Evolutionary conservation across 805 yeast genomes (phyloP).

Genomic region (Candida caryicola): DNA sequence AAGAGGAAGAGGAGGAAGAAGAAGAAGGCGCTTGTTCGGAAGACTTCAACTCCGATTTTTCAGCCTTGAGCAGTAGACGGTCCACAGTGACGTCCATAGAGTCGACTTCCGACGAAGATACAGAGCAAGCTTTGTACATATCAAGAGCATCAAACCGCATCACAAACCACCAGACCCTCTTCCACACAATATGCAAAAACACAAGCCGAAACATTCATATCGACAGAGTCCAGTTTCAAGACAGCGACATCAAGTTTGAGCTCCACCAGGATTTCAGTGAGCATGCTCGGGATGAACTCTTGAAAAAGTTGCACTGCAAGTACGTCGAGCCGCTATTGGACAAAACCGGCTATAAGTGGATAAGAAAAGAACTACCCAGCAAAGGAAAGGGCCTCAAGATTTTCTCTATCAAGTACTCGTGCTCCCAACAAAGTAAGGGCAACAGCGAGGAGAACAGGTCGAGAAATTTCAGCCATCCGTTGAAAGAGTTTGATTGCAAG

Average conservation of each 20-base stretch:
- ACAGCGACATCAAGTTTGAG: not conserved
- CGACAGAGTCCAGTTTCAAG: not conserved
- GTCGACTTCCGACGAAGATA: not conserved
- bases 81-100: slow-evolving; percentile 2
- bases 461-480: slow-evolving; percentile 9
- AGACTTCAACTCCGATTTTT: not conserved
- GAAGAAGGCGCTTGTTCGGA: not conserved
- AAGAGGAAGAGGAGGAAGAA: not conserved
- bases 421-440: slow-evolving; percentile 14
- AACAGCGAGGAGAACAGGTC: not conserved
- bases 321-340: slow-evolving; percentile 17
- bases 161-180: not conserved
- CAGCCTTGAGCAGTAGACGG: slow-evolving; percentile 1
- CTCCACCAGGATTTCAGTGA: not conserved
- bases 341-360: slow-evolving; percentile 17
- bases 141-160: not conserved
- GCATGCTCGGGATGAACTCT: slow-evolving; percentile 1
- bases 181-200: not conserved
- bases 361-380: slow-evolving; percentile 16
- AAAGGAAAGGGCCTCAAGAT: slow-evolving; percentile 17
- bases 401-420: slow-evolving; percentile 15
- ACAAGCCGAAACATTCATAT: not conserved
- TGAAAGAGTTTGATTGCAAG: slow-evolving; percentile 16
- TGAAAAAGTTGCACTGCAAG: slow-evolving; percentile 9
- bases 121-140: not conserved